phyloP scores from a whole-genome alignment of 2,329 filamentous ascomycete species.

The Westerdykella aurantiaca region DNA sequence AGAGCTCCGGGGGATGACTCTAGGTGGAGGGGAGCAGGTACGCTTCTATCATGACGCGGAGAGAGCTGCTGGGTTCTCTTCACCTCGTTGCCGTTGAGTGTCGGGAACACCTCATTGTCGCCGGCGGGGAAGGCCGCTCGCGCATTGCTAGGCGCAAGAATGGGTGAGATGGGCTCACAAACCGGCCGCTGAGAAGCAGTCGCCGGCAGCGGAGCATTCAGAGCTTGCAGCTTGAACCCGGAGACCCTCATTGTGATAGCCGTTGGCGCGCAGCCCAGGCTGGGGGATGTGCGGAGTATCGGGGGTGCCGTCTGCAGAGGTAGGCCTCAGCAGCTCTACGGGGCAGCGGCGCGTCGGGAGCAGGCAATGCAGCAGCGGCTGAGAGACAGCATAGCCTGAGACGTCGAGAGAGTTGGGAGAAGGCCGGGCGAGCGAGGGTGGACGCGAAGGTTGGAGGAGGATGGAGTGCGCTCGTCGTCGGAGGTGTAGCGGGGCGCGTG shows the following conservation, averaged over 20 bases:
- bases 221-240: constrained; percentile 31
- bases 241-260: constrained; percentile 25
- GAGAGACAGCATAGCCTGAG: constrained; percentile 27
- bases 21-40: not conserved
- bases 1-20: not conserved
- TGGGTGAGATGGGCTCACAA: constrained; percentile 35
- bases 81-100: not conserved
- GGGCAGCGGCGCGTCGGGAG: constrained; percentile 20
- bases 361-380: constrained; percentile 14
- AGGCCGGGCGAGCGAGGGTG: constrained; percentile 14
- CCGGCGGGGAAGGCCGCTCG: constrained; percentile 19
- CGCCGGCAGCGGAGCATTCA: constrained; percentile 25
- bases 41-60: no score
- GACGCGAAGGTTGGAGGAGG: constrained; percentile 9
- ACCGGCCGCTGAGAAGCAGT: constrained; percentile 27
- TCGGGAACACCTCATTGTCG: constrained; percentile 3
- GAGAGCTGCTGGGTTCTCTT: no score
- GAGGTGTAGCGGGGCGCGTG: constrained; percentile 6
- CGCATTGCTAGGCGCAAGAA: constrained; percentile 18
- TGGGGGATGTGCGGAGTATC: constrained; percentile 11
- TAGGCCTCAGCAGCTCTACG: constrained; percentile 25
- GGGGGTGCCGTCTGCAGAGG: constrained; percentile 21
- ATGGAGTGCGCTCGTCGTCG: constrained; percentile 9
- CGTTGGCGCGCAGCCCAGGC: constrained; percentile 12
- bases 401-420: constrained; percentile 13